phyloP scores from a whole-genome alignment of 495 filamentous ascomycete species.

The Acidomyces sp. region DNA sequence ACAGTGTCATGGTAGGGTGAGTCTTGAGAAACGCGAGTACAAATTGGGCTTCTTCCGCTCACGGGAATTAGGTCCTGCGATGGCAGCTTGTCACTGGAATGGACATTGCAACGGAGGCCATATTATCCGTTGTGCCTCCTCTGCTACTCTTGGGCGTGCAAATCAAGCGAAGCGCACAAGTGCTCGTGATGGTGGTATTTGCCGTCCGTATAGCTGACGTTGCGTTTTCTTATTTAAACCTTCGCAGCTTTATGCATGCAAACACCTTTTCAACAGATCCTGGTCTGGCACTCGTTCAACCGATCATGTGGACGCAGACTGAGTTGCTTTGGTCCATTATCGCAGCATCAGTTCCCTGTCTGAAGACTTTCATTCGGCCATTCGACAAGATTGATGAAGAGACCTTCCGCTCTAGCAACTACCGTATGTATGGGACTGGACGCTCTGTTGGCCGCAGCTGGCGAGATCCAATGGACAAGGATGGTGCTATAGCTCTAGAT shows the following conservation, averaged over 20 bases:
- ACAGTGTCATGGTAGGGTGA: neutral
- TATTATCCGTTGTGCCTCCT: neutral
- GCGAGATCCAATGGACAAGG: neutral
- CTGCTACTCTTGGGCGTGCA: neutral
- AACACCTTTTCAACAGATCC: neutral
- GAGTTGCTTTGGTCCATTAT: constrained; percentile 1
- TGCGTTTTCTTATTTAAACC: neutral
- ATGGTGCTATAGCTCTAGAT: neutral
- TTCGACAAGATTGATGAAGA: constrained; percentile 2
- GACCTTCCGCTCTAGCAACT: neutral
- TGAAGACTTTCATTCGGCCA: constrained; percentile 1
- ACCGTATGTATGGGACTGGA: neutral
- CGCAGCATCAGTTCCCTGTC: constrained; percentile 1
- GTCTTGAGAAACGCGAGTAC: no score
- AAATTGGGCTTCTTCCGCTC: no score
- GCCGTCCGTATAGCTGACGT: neutral
- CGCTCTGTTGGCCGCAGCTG: neutral
- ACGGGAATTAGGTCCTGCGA: constrained; percentile 1
- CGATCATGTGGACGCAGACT: constrained; percentile 1
- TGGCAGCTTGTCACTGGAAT: neutral
- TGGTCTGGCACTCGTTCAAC: neutral
- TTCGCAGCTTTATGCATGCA: neutral
- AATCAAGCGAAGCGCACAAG: neutral
- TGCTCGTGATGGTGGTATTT: constrained; percentile 1
- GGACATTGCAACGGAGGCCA: neutral